Evolutionary conservation across 2,329 filamentous ascomycete genomes (phyloP).

Genomic region (Sporothrix dimorphospora): DNA sequence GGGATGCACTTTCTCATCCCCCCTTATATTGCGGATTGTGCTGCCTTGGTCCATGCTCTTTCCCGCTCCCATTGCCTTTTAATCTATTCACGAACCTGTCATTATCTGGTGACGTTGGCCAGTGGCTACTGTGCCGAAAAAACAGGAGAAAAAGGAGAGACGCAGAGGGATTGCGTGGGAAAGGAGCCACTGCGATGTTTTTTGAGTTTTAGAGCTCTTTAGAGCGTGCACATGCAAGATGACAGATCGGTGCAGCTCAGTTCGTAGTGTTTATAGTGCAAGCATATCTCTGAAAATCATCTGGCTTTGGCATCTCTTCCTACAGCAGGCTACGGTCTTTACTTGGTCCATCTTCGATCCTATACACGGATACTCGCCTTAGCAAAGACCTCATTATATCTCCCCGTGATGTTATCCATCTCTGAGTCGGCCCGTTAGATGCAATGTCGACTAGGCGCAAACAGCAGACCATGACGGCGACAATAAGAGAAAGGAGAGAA

Average conservation of each 20-base stretch:
- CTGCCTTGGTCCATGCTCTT: constrained; percentile 14
- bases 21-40: not conserved
- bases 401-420: not conserved
- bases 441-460: constrained; percentile 3
- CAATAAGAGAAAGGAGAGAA: not conserved
- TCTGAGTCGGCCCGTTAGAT: constrained; percentile 19
- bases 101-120: constrained; percentile 2
- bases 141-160: not conserved
- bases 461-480: not conserved
- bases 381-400: not conserved
- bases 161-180: not conserved
- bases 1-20: not conserved
- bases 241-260: no score
- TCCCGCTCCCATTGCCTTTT: not conserved
- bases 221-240: no score
- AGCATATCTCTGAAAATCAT: not conserved
- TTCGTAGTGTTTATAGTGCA: not conserved
- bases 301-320: not conserved
- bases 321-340: not conserved
- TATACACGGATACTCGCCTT: not conserved
- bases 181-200: not conserved
- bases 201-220: no score
- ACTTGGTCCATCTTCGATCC: not conserved
- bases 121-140: not conserved
- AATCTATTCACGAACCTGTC: not conserved